These are phyloP conservation scores for Apophysomyces variabilis DNA, from an alignment of 371 early-diverging fungal genomes.

Conservation along the genomic window DNA sequence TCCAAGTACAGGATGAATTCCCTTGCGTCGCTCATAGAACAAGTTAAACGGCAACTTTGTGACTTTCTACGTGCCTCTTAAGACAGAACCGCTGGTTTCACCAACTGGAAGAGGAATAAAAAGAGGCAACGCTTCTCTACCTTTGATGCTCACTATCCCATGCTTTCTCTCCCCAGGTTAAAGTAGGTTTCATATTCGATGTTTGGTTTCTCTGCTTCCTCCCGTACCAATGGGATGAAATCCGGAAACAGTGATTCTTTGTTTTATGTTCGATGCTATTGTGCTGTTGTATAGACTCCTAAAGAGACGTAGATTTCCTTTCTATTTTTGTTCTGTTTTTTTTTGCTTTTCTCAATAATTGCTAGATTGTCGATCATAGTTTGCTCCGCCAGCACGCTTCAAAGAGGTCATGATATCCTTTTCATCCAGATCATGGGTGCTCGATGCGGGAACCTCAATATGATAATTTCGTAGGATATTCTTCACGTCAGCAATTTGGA, in stretches of 20 bases:
- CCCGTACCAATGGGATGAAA: too few species aligned
- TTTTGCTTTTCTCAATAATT: slow-evolving; percentile 35
- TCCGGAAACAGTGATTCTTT: too few species aligned
- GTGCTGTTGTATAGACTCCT: background rate
- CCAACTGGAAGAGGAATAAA: too few species aligned
- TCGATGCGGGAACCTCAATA: slow-evolving; percentile 75
- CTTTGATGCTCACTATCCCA: too few species aligned
- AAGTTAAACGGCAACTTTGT: too few species aligned
- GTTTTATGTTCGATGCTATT: background rate
- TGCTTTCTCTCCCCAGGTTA: too few species aligned
- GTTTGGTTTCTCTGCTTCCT: background rate
- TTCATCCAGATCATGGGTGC: slow-evolving; percentile 52
- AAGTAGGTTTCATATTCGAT: background rate
- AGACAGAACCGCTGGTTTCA: too few species aligned
- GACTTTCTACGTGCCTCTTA: too few species aligned
- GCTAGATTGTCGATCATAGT: slow-evolving; percentile 67
- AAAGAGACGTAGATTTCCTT: background rate
- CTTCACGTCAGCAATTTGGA: slow-evolving; percentile 84
- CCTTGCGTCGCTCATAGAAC: slow-evolving; percentile 2
- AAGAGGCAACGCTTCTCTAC: too few species aligned
- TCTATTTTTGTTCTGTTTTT: background rate
- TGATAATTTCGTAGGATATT: slow-evolving; percentile 69
- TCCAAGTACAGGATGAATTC: slow-evolving; percentile 47
- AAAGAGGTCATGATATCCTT: slow-evolving; percentile 59
- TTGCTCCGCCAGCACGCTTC: slow-evolving; percentile 72